These are phyloP conservation scores for Jatropha curcas DNA, from an alignment of 345 rosid genomes.

Conservation along the genomic window DNA sequence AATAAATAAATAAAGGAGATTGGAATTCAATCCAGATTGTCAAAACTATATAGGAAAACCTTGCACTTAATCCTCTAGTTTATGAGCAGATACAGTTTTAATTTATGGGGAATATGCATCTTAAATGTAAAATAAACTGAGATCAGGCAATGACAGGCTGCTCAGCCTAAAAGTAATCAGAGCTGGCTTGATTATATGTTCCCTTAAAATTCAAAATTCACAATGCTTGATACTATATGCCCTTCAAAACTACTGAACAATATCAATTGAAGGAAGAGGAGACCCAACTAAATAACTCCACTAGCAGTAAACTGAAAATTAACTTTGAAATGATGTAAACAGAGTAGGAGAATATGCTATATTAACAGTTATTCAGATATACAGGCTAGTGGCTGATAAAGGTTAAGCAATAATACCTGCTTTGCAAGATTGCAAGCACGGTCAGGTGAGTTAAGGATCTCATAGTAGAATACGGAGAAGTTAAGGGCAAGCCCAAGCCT, in stretches of 20 bases:
- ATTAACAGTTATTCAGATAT: neutral
- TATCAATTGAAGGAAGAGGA: neutral
- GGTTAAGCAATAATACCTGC: conserved; percentile 46
- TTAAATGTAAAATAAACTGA: neutral
- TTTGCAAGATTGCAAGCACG: conserved; percentile 96
- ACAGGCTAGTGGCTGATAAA: neutral
- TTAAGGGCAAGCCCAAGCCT: conserved; percentile 97
- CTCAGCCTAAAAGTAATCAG: neutral
- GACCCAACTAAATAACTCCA: neutral
- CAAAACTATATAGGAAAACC: neutral
- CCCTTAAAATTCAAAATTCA: too few relatives aligned
- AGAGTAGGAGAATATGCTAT: neutral
- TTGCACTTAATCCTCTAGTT: neutral
- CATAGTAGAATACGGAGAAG: conserved; percentile 98
- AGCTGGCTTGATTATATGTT: too few relatives aligned
- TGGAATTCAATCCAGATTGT: neutral
- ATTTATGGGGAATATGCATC: neutral
- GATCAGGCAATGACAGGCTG: neutral
- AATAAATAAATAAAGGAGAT: neutral
- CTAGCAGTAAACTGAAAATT: neutral
- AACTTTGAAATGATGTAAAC: neutral
- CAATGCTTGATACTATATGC: neutral
- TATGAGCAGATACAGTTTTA: neutral
- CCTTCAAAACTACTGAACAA: neutral
- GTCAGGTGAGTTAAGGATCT: conserved; percentile 97